Conservation (phyloP, 805 yeast species). For the Yamadazyma endophytica region DNA sequence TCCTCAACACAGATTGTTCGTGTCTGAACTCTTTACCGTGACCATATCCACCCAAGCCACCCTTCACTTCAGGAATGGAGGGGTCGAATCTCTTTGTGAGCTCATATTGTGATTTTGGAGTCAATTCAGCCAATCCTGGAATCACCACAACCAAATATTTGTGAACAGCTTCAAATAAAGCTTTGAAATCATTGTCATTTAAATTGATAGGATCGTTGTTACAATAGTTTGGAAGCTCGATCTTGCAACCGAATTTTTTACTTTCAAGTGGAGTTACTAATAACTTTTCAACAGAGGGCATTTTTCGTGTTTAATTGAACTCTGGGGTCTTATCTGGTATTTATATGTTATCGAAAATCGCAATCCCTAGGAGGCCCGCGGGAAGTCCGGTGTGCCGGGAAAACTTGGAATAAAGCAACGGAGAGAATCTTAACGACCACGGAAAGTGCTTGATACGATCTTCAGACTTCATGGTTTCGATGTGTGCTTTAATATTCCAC, state of each 20-base stretch:
- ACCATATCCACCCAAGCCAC: slow-evolving; percentile 59
- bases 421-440: too few relatives aligned
- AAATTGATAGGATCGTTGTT: slow-evolving; percentile 67
- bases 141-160: slow-evolving; percentile 69
- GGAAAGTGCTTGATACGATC: too few relatives aligned
- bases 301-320: slow-evolving; percentile 5
- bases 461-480: too few relatives aligned
- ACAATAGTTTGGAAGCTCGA: slow-evolving; percentile 62
- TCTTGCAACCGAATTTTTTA: slow-evolving; percentile 65
- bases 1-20: slow-evolving; percentile 59
- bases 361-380: too few relatives aligned
- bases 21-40: slow-evolving; percentile 70
- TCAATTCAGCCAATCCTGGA: slow-evolving; percentile 62
- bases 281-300: slow-evolving; percentile 17
- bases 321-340: too few relatives aligned
- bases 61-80: slow-evolving; percentile 42
- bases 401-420: too few relatives aligned
- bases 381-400: too few relatives aligned
- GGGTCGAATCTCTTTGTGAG: slow-evolving; percentile 80
- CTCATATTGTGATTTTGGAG: slow-evolving; percentile 72
- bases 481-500: too few relatives aligned
- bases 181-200: slow-evolving; percentile 59
- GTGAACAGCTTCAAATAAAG: slow-evolving; percentile 61
- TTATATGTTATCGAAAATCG: too few relatives aligned
- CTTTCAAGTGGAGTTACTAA: slow-evolving; percentile 43